phyloP scores from a whole-genome alignment of 192 early-diverging fungal species.

The Umbelopsis isabellina region DNA sequence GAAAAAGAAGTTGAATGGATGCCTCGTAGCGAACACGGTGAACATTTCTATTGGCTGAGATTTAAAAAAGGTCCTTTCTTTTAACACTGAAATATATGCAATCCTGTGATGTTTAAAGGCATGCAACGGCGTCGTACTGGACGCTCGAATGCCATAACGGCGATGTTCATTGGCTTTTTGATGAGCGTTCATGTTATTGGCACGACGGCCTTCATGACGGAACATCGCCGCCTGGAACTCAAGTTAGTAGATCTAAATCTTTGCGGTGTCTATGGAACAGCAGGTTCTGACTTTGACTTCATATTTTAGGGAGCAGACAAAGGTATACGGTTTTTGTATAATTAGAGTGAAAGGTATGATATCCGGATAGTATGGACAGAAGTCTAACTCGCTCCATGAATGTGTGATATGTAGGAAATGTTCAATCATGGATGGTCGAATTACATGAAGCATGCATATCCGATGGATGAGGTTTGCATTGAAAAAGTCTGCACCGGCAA shows the following conservation, averaged over 20 bases:
- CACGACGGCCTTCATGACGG: slow-evolving; percentile 2
- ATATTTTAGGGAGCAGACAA: slow-evolving; percentile 22
- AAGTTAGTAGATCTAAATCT: slow-evolving; percentile 20
- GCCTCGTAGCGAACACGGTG: no score
- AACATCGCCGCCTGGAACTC: slow-evolving; percentile 21
- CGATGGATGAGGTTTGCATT: slow-evolving; percentile 71
- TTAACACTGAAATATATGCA: no score
- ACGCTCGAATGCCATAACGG: neutral
- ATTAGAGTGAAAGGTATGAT: neutral
- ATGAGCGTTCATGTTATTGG: neutral
- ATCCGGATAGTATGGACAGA: no score
- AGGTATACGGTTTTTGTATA: slow-evolving; percentile 6
- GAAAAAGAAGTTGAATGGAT: no score
- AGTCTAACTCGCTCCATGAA: no score
- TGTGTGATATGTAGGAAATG: slow-evolving; percentile 54
- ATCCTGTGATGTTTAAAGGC: neutral
- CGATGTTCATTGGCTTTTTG: neutral
- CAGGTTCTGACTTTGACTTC: neutral
- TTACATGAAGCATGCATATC: slow-evolving; percentile 87
- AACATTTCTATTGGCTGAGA: no score
- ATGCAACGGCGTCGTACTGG: neutral
- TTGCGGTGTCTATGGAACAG: no score
- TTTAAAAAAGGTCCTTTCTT: no score
- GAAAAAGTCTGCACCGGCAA: neutral
- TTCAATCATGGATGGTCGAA: slow-evolving; percentile 79